Evolutionary conservation across 129 eudicot species (phyloP), one percentile per base, ranked within the genome.

Genomic region (Escallonia herrerae): DNA sequence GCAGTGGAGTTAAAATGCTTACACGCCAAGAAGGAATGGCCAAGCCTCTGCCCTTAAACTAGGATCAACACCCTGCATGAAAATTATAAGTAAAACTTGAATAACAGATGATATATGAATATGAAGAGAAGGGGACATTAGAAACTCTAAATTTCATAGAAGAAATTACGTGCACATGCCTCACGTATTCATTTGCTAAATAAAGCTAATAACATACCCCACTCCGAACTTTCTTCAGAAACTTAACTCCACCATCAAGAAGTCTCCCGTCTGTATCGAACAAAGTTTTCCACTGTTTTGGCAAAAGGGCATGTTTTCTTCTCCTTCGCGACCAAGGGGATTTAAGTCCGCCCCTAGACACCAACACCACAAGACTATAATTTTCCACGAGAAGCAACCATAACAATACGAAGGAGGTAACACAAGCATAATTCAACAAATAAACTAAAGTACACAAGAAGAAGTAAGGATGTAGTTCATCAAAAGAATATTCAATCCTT

Each of bases 11-110:
- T 5, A 48, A 43, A 59, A 68, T 59, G 38, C 90, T 87, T 83
- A 87, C 95, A 87, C 82, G 68, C 95, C 95, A 71, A 87, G 95
- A 76, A 87, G 95, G 62, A 87, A 87, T 3, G 95, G 95, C 95
- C 95, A 87, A 72, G 83, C 95, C 71, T 87, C 95, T 15, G 86
- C 77, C 76, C 87, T 76, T 67, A 87, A 71, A 63, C 74, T 74
- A 67, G 95, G 95, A 73, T 87, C 90, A 79, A 87, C 84, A 73
- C 96, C 96, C 96, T 89, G 82, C 67, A 74, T 48, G 52, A 22
- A 22, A 22, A 22, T 22, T 22, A 22, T 22, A 22, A 22, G 33
- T 22, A 22, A 22, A 22, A 22, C 33, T 22, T 22, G 33, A 22
- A 22, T 22, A 22, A 22, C 33, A 22, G 33, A 22, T 22, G 1